These are phyloP conservation scores for Pleurotus pulmonarius DNA, from an alignment of 768 basidiomycete genomes.

Conservation along the genomic window DNA sequence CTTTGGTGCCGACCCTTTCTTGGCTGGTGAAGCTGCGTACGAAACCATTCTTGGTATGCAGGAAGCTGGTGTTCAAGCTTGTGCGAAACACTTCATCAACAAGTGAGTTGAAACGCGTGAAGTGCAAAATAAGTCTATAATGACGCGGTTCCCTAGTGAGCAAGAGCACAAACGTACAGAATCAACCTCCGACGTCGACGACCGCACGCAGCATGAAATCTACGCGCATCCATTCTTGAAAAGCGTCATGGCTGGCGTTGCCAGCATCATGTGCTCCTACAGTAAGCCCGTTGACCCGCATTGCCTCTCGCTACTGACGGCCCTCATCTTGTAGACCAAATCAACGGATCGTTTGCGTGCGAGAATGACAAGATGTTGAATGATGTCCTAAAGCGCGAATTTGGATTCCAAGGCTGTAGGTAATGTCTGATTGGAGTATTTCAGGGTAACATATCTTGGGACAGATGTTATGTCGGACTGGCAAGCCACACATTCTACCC, in stretches of 20 bases:
- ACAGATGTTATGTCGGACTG: constrained; percentile 73
- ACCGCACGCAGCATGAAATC: constrained; percentile 75
- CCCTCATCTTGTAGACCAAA: constrained; percentile 38
- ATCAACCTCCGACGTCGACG: constrained; percentile 68
- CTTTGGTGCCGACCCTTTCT: constrained; percentile 89
- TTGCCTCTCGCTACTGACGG: neutral
- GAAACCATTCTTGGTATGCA: constrained; percentile 87
- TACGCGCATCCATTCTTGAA: constrained; percentile 68
- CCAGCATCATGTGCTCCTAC: constrained; percentile 76
- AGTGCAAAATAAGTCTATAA: constrained; percentile 28
- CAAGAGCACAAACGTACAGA: constrained; percentile 60
- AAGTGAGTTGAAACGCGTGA: constrained; percentile 43
- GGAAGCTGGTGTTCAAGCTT: constrained; percentile 74
- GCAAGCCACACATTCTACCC: constrained; percentile 60
- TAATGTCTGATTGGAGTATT: neutral
- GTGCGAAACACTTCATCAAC: constrained; percentile 80
- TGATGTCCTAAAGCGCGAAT: constrained; percentile 71
- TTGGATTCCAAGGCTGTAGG: constrained; percentile 71
- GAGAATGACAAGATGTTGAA: constrained; percentile 71
- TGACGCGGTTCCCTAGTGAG: constrained; percentile 45
- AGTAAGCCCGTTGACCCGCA: constrained; percentile 34
- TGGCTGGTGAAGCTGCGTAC: constrained; percentile 73
- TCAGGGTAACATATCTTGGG: neutral
- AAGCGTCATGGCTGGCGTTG: constrained; percentile 71
- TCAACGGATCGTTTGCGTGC: constrained; percentile 73